Percentiles rank a stretch among this genome's conserved stretches.
Conservation (phyloP, 2,329 filamentous ascomycete species). For the Polychaeton citri region DNA sequence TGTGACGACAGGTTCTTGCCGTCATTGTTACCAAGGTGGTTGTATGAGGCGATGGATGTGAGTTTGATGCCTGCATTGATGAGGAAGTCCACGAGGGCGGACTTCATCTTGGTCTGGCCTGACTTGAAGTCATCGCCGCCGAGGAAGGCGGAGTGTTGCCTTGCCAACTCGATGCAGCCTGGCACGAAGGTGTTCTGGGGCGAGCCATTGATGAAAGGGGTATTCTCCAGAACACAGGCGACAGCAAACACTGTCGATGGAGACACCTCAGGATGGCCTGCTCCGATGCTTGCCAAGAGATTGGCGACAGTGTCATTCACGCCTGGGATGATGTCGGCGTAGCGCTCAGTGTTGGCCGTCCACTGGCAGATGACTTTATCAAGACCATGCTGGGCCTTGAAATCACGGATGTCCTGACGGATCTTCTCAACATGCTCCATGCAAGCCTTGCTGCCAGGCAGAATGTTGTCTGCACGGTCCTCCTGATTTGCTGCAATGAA, state of each 20-base stretch:
- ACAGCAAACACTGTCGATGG: conserved; percentile 95
- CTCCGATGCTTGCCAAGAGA: conserved; percentile 73
- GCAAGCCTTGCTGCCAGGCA: conserved; percentile 72
- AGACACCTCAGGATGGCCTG: conserved; percentile 78
- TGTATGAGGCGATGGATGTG: conserved; percentile 97
- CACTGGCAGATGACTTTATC: conserved; percentile 97
- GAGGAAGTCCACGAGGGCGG: conserved; percentile 92
- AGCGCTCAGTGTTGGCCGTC: conserved; percentile 98
- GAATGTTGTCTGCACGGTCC: conserved; percentile 82
- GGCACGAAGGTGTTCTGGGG: conserved; percentile 98
- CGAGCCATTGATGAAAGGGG: conserved; percentile 97
- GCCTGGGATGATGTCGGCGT: conserved; percentile 71
- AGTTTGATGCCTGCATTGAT: conserved; percentile 98
- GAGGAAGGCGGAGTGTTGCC: conserved; percentile 77
- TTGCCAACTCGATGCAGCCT: conserved; percentile 77
- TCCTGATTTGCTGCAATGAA: conserved; percentile 99
- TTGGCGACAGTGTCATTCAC: conserved; percentile 97
- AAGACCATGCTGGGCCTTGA: conserved; percentile 71
- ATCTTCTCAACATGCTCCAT: conserved; percentile 84
- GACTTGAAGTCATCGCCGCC: conserved; percentile 99
- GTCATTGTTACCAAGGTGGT: conserved; percentile 98
- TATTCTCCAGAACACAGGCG: conserved; percentile 76
- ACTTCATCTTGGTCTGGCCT: conserved; percentile 99
- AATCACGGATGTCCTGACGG: conserved; percentile 82
- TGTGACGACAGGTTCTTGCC: conserved; percentile 97